Base-by-base conservation (phyloP, 192 early-diverging fungal species). In the Dispira simplex region DNA sequence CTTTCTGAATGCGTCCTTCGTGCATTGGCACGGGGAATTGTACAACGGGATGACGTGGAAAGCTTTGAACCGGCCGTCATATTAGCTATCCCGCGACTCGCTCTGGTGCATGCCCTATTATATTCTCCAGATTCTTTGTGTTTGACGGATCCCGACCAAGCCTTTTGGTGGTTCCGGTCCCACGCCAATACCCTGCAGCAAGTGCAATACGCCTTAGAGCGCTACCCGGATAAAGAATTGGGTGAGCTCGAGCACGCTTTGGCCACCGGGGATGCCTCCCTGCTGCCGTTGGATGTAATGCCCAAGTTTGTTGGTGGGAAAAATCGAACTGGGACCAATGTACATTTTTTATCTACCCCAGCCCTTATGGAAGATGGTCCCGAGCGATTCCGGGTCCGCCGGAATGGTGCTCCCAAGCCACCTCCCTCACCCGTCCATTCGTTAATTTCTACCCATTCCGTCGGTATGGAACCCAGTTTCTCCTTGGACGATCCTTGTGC, bases 121-220 rank as follows among this genome's bases (percentile, higher is more conserved):
- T 73, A 76, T 66, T 70, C 75, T n/a, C 70, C 78, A 25, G 80
- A 81, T 39, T 71, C 76, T 46, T 71, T 84, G 64, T 69, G 74
- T 65, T 73, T 86, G 63, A 73, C 73, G 6, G 75, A 81, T 56
- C 63, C 73, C 8, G 76, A 79, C n/a, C 54, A 63, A 28, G 67
- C 64, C 32, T 80, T 86, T 49, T 77, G 85, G 62, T 86, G 82
- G 81, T 84, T 86, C 73, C 68, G 81, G 16, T 62, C 72, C 8
- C 79, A 80, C 64, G 63, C 68, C 0, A 46, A 49, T 16, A 21
- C 59, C n/a, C 68, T 77, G 62, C 65, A 53, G 28, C 66, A 66
- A 16, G 65, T 75, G 57, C 46, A 51, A 32, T 39, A 65, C 14
- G 58, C 48, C 0, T 54, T 72, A 16, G 12, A 53, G 8, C 27